Conservation (phyloP, 176 grass and related monocot genomes). For the Oryza glumipatula region DNA sequence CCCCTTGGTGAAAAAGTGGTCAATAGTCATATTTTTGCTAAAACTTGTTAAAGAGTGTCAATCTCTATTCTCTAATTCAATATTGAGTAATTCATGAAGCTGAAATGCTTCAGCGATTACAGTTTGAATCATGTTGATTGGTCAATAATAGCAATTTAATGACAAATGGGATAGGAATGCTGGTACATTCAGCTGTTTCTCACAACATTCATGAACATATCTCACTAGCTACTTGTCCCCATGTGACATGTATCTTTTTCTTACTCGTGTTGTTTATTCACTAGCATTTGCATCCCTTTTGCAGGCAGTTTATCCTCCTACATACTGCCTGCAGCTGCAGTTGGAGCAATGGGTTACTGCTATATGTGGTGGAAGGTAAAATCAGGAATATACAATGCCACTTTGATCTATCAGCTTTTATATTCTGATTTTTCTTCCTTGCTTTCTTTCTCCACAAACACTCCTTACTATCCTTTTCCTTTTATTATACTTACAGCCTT, state of each 20-base stretch:
- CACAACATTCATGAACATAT: constrained; percentile 1
- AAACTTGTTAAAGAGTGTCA: constrained; percentile 29
- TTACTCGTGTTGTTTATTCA: constrained; percentile 12
- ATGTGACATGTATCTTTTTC: background rate
- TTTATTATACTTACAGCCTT: background rate
- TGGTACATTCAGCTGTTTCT: constrained; percentile 8
- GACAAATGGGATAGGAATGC: background rate
- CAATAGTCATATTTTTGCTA: background rate
- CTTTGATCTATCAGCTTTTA: background rate
- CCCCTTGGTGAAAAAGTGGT: background rate
- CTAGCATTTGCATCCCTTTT: constrained; percentile 20
- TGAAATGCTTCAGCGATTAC: background rate
- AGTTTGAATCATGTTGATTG: constrained; percentile 25
- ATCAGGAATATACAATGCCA: background rate
- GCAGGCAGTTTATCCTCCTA: constrained; percentile 77
- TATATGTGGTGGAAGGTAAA: constrained; percentile 99
- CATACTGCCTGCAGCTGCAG: constrained; percentile 85
- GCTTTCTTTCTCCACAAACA: constrained; percentile 16
- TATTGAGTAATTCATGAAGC: constrained; percentile 18
- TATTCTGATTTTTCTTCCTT: background rate
- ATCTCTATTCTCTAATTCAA: background rate
- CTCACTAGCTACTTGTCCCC: background rate
- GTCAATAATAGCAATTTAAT: background rate
- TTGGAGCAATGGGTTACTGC: constrained; percentile 94
- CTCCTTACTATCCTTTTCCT: background rate